These are phyloP conservation scores for Austroboletus rostrupii DNA, from an alignment of 1,284 basidiomycete species.

Conservation along the genomic window DNA sequence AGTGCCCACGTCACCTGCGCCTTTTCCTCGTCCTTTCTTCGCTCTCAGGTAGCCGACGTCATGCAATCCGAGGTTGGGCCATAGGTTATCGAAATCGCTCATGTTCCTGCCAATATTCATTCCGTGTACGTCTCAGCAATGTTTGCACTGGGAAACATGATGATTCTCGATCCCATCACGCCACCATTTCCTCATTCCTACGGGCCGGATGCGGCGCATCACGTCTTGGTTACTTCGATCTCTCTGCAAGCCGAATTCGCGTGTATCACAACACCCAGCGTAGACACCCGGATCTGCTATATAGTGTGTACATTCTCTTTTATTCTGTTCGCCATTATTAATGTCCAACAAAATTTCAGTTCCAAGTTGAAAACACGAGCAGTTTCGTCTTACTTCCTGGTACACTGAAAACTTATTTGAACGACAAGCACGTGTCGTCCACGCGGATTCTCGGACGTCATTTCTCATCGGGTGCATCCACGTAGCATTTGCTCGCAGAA, in stretches of 20 bases:
- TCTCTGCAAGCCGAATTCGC: conserved; percentile 19
- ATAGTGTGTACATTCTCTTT: conserved; percentile 4
- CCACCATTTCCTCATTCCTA: conserved; percentile 8
- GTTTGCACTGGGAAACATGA: conserved; percentile 8
- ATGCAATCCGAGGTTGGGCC: conserved; percentile 4
- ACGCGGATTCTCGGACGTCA: conserved; percentile 6
- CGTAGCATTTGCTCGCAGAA: conserved; percentile 5
- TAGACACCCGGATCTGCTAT: conserved; percentile 20
- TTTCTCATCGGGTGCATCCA: background rate
- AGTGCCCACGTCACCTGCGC: conserved; percentile 19
- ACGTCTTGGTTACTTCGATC: conserved; percentile 20
- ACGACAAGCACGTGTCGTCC: conserved; percentile 23
- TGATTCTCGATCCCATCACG: conserved; percentile 16
- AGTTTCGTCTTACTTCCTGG: conserved; percentile 20
- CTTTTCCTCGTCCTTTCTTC: conserved; percentile 16
- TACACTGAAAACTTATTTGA: conserved; percentile 20
- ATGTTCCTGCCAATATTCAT: conserved; percentile 11
- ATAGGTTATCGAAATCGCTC: conserved; percentile 16
- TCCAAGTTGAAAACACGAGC: conserved; percentile 20
- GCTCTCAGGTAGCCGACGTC: conserved; percentile 7
- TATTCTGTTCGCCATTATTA: background rate
- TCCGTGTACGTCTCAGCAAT: conserved; percentile 14
- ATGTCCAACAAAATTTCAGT: conserved; percentile 10
- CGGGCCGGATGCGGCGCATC: conserved; percentile 12
- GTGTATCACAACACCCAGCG: conserved; percentile 17